A percentile compares a stretch with the other conserved stretches of the same genome.
These are phyloP conservation scores for Sanghuangporus sanghuang DNA, from an alignment of 1,284 basidiomycete species.

Conservation along the genomic window DNA sequence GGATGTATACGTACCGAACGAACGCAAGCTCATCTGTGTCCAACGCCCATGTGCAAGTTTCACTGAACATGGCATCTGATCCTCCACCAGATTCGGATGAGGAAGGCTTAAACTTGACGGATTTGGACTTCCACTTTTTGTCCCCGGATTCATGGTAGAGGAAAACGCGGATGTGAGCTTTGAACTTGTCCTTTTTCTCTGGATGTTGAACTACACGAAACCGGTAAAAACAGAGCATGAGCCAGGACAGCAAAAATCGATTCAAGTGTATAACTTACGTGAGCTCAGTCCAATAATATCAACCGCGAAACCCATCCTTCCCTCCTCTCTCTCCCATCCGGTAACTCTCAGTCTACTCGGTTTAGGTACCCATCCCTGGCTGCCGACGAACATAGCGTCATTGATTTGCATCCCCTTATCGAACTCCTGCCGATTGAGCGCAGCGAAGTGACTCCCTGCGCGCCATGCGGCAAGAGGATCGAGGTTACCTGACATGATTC, in stretches of 20 bases:
- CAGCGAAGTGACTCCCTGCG: constrained; percentile 54
- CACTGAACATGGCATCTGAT: constrained; percentile 42
- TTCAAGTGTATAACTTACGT: constrained; percentile 30
- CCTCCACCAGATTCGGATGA: constrained; percentile 26
- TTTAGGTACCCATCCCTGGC: constrained; percentile 52
- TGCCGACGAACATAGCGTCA: constrained; percentile 60
- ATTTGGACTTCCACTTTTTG: constrained; percentile 37
- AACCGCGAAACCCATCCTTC: constrained; percentile 28
- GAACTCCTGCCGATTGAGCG: constrained; percentile 60
- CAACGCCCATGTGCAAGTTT: constrained; percentile 42
- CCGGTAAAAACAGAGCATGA: neutral
- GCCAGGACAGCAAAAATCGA: neutral
- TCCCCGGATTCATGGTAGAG: constrained; percentile 35
- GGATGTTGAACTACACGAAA: constrained; percentile 35
- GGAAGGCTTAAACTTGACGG: constrained; percentile 29
- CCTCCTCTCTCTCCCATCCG: constrained; percentile 21
- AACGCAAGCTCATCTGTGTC: constrained; percentile 46
- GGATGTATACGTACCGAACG: constrained; percentile 33
- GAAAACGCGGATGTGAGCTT: constrained; percentile 37
- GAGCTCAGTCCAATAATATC: constrained; percentile 43
- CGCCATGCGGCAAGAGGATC: constrained; percentile 53
- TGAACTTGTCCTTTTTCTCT: constrained; percentile 31
- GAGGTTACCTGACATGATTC: constrained; percentile 51
- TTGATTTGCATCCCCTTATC: constrained; percentile 49
- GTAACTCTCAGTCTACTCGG: constrained; percentile 27